Evolutionary conservation across 768 basidiomycete genomes (phyloP).

Genomic region (Lepiota subincarnata): DNA sequence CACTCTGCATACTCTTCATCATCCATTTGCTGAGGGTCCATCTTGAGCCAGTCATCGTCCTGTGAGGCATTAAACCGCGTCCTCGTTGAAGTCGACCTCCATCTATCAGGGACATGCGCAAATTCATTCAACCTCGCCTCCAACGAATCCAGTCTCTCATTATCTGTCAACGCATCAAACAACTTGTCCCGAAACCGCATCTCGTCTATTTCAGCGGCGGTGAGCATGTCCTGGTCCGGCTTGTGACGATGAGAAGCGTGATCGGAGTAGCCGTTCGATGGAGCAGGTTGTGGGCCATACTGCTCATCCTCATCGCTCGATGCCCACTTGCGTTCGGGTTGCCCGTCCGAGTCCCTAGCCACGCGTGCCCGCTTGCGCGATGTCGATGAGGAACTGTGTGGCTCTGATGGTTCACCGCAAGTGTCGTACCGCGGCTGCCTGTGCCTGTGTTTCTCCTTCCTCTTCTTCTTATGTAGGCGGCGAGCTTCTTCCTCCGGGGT

Average conservation of each 20-base stretch:
- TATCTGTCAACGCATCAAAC: constrained; percentile 67
- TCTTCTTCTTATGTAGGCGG: constrained; percentile 33
- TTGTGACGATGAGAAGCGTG: constrained; percentile 21
- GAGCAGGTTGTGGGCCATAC: constrained; percentile 20
- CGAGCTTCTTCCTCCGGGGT: constrained; percentile 57
- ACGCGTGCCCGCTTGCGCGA: constrained; percentile 22
- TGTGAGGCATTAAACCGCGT: constrained; percentile 20
- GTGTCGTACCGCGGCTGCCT: constrained; percentile 17
- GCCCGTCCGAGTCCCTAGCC: constrained; percentile 14
- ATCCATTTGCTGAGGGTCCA: constrained; percentile 54
- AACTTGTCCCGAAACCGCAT: constrained; percentile 67
- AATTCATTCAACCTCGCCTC: constrained; percentile 64
- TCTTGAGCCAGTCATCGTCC: constrained; percentile 37
- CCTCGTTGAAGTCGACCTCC: constrained; percentile 35
- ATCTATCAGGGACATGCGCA: constrained; percentile 69
- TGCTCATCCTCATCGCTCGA: constrained; percentile 41
- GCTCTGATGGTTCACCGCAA: constrained; percentile 14
- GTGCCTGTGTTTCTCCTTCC: constrained; percentile 29
- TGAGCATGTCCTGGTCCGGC: constrained; percentile 44
- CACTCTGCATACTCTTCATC: constrained; percentile 89
- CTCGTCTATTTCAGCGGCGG: constrained; percentile 56
- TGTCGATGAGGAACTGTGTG: constrained; percentile 15
- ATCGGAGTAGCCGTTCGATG: constrained; percentile 7
- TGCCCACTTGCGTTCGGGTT: constrained; percentile 43
- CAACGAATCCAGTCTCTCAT: constrained; percentile 61